Conservation (phyloP, 169 alveolate species). For the Plasmodium sp. region DNA sequence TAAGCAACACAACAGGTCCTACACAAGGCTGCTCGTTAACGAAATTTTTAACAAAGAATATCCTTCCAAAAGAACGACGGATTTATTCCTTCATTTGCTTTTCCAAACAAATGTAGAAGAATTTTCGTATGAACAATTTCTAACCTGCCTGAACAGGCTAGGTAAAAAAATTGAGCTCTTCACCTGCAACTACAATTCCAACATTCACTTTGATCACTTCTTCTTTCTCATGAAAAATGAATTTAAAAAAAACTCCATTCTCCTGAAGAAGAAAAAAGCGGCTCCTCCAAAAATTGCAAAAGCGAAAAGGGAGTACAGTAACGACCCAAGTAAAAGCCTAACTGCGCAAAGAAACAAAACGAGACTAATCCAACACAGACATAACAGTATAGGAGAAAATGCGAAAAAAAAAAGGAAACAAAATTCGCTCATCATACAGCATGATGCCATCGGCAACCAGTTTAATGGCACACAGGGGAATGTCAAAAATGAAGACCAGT, state of each 20-base stretch:
- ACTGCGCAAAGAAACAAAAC: not conserved
- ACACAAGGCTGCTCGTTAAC: constrained; percentile 49
- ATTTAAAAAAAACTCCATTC: constrained; percentile 31
- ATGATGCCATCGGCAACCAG: not conserved
- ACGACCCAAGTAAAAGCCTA: not conserved
- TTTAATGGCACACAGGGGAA: constrained; percentile 2
- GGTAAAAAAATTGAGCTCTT: constrained; percentile 50
- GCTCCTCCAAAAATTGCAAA: constrained; percentile 7
- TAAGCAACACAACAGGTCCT: constrained; percentile 67
- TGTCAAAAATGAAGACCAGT: not conserved
- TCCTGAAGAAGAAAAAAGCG: constrained; percentile 15
- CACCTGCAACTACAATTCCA: constrained; percentile 40
- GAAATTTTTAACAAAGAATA: constrained; percentile 64
- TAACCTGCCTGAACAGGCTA: constrained; percentile 25
- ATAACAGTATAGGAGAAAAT: constrained; percentile 7
- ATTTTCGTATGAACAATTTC: constrained; percentile 56
- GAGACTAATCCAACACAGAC: not conserved
- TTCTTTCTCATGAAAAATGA: constrained; percentile 65
- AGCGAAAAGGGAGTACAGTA: constrained; percentile 18
- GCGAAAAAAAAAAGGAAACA: constrained; percentile 20
- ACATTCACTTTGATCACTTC: constrained; percentile 64
- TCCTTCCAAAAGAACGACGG: constrained; percentile 64
- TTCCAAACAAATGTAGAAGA: constrained; percentile 64
- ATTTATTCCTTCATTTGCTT: constrained; percentile 39
- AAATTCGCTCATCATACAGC: constrained; percentile 3